These are phyloP conservation scores for Hypoxylon sp. DNA, from an alignment of 2,329 filamentous ascomycete species.

Conservation along the genomic window DNA sequence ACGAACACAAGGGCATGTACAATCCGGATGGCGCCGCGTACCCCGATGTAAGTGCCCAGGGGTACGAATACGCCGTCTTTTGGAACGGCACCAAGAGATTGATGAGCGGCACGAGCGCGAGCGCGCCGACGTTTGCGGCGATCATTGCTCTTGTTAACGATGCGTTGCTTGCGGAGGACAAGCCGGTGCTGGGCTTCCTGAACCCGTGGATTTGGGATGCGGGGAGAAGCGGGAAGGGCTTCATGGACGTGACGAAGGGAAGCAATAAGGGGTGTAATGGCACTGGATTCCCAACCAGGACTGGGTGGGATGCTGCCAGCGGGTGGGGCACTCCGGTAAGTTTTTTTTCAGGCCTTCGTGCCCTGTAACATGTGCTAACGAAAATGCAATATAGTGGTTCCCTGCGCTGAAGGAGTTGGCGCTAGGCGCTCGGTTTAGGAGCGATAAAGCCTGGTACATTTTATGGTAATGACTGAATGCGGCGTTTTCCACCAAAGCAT, in stretches of 20 bases:
- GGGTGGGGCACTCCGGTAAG: conserved; percentile 49
- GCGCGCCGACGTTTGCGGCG: conserved; percentile 67
- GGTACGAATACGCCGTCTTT: conserved; percentile 55
- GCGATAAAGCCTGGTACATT: conserved; percentile 3
- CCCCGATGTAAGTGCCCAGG: conserved; percentile 67
- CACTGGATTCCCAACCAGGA: neutral
- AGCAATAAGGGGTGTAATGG: conserved; percentile 20
- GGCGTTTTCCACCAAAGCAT: neutral
- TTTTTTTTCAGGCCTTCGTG: neutral
- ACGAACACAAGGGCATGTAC: conserved; percentile 35
- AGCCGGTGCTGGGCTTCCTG: conserved; percentile 60
- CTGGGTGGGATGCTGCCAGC: conserved; percentile 46
- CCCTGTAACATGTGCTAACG: conserved; percentile 1
- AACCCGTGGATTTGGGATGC: conserved; percentile 58
- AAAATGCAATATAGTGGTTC: conserved; percentile 7
- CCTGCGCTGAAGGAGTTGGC: conserved; percentile 31
- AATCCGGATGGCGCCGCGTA: conserved; percentile 60
- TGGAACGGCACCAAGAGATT: conserved; percentile 50
- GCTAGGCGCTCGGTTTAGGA: conserved; percentile 3
- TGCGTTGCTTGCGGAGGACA: conserved; percentile 63
- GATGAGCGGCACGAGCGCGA: conserved; percentile 54
- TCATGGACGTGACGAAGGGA: conserved; percentile 55
- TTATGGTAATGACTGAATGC: neutral
- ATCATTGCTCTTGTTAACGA: conserved; percentile 70
- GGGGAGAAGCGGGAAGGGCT: conserved; percentile 45